A percentile compares a stretch with the other conserved stretches of the same genome.
Conservation (phyloP, 1,139 yeast genomes). For the Hansenula sp. region DNA sequence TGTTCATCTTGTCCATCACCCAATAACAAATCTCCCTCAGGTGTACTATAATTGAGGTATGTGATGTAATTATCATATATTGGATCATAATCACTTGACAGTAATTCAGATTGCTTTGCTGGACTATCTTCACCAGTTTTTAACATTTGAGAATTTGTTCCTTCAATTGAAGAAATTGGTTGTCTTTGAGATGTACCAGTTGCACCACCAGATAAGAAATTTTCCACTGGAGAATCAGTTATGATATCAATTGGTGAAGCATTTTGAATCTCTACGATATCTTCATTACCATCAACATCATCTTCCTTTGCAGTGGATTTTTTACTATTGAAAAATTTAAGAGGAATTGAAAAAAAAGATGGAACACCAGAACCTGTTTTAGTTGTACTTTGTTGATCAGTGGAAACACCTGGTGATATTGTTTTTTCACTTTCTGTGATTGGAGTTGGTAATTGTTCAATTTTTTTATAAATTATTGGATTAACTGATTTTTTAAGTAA, state of each 20-base stretch:
- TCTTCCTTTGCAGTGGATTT: not conserved
- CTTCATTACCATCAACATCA: not conserved
- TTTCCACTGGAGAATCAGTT: constrained; percentile 11
- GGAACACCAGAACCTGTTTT: not conserved
- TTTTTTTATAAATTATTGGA: not conserved
- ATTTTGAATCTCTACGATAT: constrained; percentile 2
- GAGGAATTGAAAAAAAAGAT: constrained; percentile 10
- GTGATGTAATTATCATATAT: constrained; percentile 12
- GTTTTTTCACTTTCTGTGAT: not conserved
- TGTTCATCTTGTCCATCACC: not conserved
- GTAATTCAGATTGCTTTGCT: not conserved
- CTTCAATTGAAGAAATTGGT: not conserved
- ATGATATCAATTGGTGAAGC: constrained; percentile 9
- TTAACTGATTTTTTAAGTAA: not conserved
- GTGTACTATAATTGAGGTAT: constrained; percentile 1
- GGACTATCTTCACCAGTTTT: not conserved
- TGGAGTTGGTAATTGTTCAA: constrained; percentile 13
- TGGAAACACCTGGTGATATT: not conserved
- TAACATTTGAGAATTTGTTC: not conserved
- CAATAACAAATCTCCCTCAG: not conserved
- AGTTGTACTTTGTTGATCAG: not conserved
- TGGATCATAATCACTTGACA: constrained; percentile 8
- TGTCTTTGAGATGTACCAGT: not conserved
- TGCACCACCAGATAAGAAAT: not conserved
- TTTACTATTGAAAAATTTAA: constrained; percentile 6